These are phyloP conservation scores for Penicillium egyptiacum DNA, from an alignment of 495 filamentous ascomycete species.

Conservation along the genomic window DNA sequence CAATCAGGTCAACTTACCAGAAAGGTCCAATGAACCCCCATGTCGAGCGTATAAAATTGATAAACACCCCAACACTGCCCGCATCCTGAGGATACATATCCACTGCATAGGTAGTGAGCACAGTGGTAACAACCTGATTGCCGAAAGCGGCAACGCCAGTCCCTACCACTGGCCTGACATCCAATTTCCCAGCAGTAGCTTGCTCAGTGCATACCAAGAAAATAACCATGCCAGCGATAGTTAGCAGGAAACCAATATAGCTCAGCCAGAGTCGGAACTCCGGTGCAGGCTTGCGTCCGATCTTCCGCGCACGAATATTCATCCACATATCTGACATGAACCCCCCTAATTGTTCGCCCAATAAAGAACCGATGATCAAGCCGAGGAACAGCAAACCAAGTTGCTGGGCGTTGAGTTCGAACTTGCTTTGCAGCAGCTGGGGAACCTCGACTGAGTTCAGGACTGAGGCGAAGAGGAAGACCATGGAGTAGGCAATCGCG, in stretches of 20 bases:
- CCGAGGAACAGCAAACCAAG: slow-evolving; percentile 55
- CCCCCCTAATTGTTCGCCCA: slow-evolving; percentile 58
- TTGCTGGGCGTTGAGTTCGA: slow-evolving; percentile 52
- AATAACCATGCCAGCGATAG: slow-evolving; percentile 50
- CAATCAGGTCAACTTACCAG: slow-evolving; percentile 36
- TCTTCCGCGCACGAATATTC: slow-evolving; percentile 35
- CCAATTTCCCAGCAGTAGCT: slow-evolving; percentile 41
- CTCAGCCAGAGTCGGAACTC: slow-evolving; percentile 55
- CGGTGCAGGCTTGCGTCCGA: slow-evolving; percentile 35
- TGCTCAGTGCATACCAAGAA: slow-evolving; percentile 51
- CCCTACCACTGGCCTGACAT: slow-evolving; percentile 51
- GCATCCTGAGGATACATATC: slow-evolving; percentile 53
- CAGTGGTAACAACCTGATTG: slow-evolving; percentile 59
- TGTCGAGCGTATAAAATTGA: slow-evolving; percentile 55
- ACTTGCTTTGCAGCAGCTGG: slow-evolving; percentile 51
- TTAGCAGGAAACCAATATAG: slow-evolving; percentile 49
- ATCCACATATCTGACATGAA: slow-evolving; percentile 55
- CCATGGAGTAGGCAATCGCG: slow-evolving; percentile 50
- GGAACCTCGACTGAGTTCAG: slow-evolving; percentile 55
- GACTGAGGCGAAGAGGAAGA: slow-evolving; percentile 52
- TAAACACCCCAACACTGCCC: slow-evolving; percentile 55
- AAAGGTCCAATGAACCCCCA: slow-evolving; percentile 63
- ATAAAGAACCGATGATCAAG: slow-evolving; percentile 53
- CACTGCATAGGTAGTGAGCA: slow-evolving; percentile 57
- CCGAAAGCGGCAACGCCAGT: slow-evolving; percentile 52